Base-by-base conservation (phyloP, 2,329 filamentous ascomycete species). In the Apiospora sp. region DNA sequence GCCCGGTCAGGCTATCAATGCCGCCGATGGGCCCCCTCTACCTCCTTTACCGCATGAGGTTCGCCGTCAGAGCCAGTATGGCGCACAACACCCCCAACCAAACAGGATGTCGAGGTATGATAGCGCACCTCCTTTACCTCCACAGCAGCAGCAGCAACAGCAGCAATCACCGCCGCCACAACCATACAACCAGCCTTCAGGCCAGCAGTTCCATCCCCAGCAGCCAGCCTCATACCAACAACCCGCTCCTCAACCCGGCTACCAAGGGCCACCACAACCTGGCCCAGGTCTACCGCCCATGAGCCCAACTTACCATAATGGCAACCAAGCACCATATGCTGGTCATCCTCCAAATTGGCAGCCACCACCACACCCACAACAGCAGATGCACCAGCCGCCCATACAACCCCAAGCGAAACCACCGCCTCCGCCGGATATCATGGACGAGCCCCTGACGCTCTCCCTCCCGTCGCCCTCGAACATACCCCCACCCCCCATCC, bases 401-500 rank as follows among this genome's bases (percentile, higher is more conserved):
- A 76, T 80, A n/a, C 82, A 83, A 72, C 79, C 79, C 0, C 80
- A 76, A 19, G 80, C 79, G 1, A 84, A 85, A 74, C 82, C 82
- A 4, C 83, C 83, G n/a, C 86, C 82, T 37, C 87, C 82, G 37
- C 88, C 83, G 1, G 88, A 91, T 78, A 80, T 89, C 37, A 86
- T 91, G 76, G 89, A 91, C 74, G 88, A 89, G 71, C 88, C 89
- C 44, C 81, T 91, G 19, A 86, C 86, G 13, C 81, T 90, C 34
- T 77, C 85, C 22, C 83, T 88, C 16, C 86, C 89, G 2, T 82
- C 85, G 1, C 81, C 84, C 4, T 83, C 85, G 0, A 84, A 87
- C 30, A 80, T 91, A 10, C 87, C 92, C 7, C 90, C 94, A 0
- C 96, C 96, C 0, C 95, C 96, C 0, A 94, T 98, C 44, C 96